Evolutionary conservation across 305 asterid species (phyloP), one percentile per base, ranked within the genome.

Genomic region (Plantago coronopus): DNA sequence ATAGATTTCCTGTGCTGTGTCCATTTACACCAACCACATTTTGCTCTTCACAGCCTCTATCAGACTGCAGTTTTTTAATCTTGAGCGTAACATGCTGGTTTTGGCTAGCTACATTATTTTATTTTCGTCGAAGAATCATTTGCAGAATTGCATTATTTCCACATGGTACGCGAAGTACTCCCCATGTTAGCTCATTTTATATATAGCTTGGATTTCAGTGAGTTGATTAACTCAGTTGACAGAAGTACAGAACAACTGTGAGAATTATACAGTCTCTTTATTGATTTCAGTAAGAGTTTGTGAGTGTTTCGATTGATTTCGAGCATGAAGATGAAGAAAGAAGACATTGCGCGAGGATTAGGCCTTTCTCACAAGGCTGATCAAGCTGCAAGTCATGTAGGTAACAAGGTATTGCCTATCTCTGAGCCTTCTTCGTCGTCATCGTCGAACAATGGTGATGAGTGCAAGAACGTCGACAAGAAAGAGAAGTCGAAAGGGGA

Each of bases 401-500:
- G 89, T 45, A 82, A 72, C 14, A 86, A 89, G 69, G 89, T 87
- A 9, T 59, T 82, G 44, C 95, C 95, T 0, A 73, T 89, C 16
- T 75, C 73, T 11, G 81, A 84, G 20, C 19, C 58, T 5, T 13
- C 58, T 19, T 42, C 72, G 8, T 66, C 83, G 15, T 20, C 78
- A 14, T 25, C 58, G 0, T 19, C 48, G 27, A 71, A 75, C 22
- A 57, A 45, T 2, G 68, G 53, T 4, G 76, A 72, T 16, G 70
- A 74, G 45, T 71, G 72, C 38, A 16, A 44, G 0, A 69, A 21
- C 5, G 27, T 19, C 9, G 79, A 72, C 19, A 78, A 76, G 72
- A 80, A 71, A 65, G 87, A 86, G 50, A 77, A 69, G 54, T 47
- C 20, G 0, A 78, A 78, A 23, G 89, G 80, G 7, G 82, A 84